phyloP scores from a whole-genome alignment of 805 yeast genomes.

The Candida chilensis region DNA sequence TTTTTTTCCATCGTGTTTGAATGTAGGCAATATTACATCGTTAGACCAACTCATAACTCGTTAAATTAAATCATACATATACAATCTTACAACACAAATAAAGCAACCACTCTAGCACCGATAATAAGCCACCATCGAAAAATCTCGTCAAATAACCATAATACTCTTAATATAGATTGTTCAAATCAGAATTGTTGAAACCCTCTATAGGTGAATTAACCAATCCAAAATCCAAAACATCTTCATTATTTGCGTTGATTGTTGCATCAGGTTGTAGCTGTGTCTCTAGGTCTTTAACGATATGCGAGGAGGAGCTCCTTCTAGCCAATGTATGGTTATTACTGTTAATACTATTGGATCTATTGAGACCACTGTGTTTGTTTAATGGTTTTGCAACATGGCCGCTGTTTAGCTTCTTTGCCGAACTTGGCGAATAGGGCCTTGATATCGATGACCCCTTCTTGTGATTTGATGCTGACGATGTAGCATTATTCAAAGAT shows the following conservation, averaged over 20 bases:
- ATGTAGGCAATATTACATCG: not conserved
- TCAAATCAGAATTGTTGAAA: not conserved
- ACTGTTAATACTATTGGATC: not conserved
- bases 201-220: not conserved
- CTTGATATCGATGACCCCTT: not conserved
- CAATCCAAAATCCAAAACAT: not conserved
- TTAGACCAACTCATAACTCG: not conserved
- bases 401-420: not conserved
- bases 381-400: conserved; percentile 1
- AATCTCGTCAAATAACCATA: too few relatives aligned
- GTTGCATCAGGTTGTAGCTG: not conserved
- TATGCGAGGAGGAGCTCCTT: not conserved
- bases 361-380: not conserved
- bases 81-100: not conserved
- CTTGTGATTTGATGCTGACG: not conserved
- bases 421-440: not conserved
- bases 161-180: too few relatives aligned
- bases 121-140: not conserved
- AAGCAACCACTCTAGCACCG: not conserved
- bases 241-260: not conserved
- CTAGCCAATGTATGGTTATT: too few relatives aligned
- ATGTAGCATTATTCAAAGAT: not conserved
- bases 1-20: not conserved
- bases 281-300: not conserved
- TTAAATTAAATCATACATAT: not conserved